Evolutionary conservation across 2,329 filamentous ascomycete species (phyloP).

Genomic region (Cordyceps cateniannulata): DNA sequence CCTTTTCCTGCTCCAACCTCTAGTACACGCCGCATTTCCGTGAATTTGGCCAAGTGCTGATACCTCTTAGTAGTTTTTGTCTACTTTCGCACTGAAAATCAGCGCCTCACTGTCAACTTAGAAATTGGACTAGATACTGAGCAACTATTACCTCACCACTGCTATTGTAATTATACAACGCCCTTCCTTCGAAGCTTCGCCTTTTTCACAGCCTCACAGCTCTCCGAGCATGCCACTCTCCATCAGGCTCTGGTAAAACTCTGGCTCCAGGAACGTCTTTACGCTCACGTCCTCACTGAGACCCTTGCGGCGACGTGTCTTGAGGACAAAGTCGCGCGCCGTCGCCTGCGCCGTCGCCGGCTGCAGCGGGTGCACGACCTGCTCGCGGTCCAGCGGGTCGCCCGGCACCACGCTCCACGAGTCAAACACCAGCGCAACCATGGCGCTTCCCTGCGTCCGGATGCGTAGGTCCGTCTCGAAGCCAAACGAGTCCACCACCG

Average conservation of each 20-base stretch:
- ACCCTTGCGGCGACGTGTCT: constrained; percentile 89
- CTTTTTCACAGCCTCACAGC: constrained; percentile 19
- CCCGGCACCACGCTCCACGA: constrained; percentile 94
- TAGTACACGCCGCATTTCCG: too few species aligned
- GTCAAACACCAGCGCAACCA: constrained; percentile 88
- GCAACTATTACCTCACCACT: too few species aligned
- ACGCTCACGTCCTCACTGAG: constrained; percentile 93
- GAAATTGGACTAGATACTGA: too few species aligned
- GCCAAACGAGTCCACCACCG: constrained; percentile 94
- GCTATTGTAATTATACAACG: neutral
- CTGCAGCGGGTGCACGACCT: constrained; percentile 76
- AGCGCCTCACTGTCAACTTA: too few species aligned
- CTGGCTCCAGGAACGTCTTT: constrained; percentile 92
- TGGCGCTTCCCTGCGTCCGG: constrained; percentile 88
- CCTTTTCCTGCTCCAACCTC: too few species aligned
- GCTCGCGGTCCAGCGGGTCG: constrained; percentile 84
- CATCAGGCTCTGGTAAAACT: constrained; percentile 81
- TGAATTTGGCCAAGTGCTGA: too few species aligned
- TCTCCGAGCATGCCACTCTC: constrained; percentile 80
- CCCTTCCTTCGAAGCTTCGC: neutral
- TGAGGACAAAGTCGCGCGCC: constrained; percentile 91
- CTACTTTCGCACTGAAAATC: too few species aligned
- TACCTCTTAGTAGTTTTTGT: too few species aligned
- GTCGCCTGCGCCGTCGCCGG: constrained; percentile 83
- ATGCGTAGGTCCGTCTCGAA: constrained; percentile 97